Percentiles rank a stretch among this genome's conserved stretches.
Evolutionary conservation across 108 stramenopile genomes (phyloP).

Genomic region (Nitzschia sp.): DNA sequence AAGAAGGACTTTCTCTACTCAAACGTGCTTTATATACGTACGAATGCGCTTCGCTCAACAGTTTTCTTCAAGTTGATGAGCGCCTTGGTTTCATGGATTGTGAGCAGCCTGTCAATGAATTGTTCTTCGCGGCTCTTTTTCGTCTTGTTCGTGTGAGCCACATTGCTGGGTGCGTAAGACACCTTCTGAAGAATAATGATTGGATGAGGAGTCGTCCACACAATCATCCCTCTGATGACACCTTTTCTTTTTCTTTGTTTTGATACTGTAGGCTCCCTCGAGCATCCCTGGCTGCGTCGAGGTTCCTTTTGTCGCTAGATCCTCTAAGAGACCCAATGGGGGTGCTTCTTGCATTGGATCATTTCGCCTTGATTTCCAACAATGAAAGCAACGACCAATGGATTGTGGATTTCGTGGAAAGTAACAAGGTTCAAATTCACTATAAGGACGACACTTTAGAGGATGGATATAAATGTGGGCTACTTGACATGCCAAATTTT

Average conservation of each 20-base stretch:
- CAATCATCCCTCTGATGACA: not conserved
- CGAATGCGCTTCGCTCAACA: constrained; percentile 55
- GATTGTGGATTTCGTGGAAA: constrained; percentile 55
- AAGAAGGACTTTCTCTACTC: constrained; percentile 58
- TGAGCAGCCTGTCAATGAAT: constrained; percentile 47
- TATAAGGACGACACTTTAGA: constrained; percentile 27
- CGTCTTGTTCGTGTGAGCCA: constrained; percentile 58
- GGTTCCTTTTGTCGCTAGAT: constrained; percentile 76
- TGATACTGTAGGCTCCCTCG: constrained; percentile 27
- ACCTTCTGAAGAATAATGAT: not conserved
- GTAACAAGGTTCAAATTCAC: constrained; percentile 27
- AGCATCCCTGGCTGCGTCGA: constrained; percentile 52
- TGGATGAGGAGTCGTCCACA: too few relatives aligned
- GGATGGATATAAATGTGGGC: constrained; percentile 37
- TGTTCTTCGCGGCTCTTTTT: constrained; percentile 63
- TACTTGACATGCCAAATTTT: constrained; percentile 72
- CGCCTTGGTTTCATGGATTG: constrained; percentile 52
- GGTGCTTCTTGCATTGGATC: constrained; percentile 67
- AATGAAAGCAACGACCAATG: constrained; percentile 27
- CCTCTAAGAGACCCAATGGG: constrained; percentile 82
- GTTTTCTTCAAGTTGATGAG: constrained; percentile 29
- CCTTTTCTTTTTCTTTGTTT: not conserved
- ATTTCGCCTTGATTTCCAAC: constrained; percentile 59
- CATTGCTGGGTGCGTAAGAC: constrained; percentile 32
- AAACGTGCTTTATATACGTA: constrained; percentile 64